phyloP scores from a whole-genome alignment of 2,329 filamentous ascomycete genomes.

The Mycocentrospora acerina region DNA sequence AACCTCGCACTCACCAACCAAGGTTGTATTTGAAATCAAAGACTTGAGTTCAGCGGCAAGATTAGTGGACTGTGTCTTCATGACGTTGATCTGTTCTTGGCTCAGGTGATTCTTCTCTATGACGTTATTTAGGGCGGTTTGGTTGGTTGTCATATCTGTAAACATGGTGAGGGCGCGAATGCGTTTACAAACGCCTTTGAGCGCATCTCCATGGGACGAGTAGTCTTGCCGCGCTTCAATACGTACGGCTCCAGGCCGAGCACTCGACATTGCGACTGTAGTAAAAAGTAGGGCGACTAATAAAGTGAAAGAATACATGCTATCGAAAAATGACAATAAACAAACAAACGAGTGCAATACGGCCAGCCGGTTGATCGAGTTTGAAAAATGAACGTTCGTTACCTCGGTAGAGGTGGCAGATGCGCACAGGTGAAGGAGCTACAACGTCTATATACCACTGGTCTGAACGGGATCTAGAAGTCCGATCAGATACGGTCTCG shows the following conservation, averaged over 20 bases:
- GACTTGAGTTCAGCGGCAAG: slow-evolving; percentile 21
- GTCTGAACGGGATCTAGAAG: too few relatives aligned
- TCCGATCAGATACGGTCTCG: too few relatives aligned
- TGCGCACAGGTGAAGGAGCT: too few relatives aligned
- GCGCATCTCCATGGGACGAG: too few relatives aligned
- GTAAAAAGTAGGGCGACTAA: neutral
- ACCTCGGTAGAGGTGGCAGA: too few relatives aligned
- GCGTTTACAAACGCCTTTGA: slow-evolving; percentile 17
- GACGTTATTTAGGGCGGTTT: slow-evolving; percentile 24
- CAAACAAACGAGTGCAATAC: too few relatives aligned
- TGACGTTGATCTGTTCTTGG: slow-evolving; percentile 17
- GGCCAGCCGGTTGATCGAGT: too few relatives aligned
- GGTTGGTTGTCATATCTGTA: slow-evolving; percentile 26
- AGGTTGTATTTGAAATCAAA: slow-evolving; percentile 26
- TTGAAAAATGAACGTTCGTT: too few relatives aligned
- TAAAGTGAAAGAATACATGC: too few relatives aligned
- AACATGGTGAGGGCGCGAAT: slow-evolving; percentile 23
- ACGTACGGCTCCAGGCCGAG: slow-evolving; percentile 4
- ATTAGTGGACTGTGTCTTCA: slow-evolving; percentile 22
- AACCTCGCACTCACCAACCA: slow-evolving; percentile 22
- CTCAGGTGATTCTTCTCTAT: slow-evolving; percentile 25
- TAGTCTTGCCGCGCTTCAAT: slow-evolving; percentile 5
- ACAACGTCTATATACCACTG: too few relatives aligned
- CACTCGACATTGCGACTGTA: neutral
- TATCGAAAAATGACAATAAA: too few relatives aligned